Percentiles rank a stretch among this genome's conserved stretches.
Evolutionary conservation across 495 filamentous ascomycete genomes (phyloP).

Genomic region (Neurospora sp.): DNA sequence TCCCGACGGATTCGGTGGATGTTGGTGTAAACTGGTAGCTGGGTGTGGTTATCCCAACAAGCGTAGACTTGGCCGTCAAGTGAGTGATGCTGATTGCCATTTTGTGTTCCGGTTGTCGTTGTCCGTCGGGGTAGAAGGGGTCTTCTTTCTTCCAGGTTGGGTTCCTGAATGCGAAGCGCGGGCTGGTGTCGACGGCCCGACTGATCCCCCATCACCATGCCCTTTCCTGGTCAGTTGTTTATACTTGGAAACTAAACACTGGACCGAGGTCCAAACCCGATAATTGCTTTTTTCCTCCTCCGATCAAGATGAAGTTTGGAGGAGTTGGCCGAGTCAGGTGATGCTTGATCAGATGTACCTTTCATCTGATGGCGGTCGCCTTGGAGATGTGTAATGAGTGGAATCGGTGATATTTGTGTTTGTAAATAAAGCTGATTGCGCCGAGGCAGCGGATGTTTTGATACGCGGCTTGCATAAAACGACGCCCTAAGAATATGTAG

Average conservation of each 20-base stretch:
- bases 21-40: conserved; percentile 43
- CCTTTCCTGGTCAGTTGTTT: not conserved
- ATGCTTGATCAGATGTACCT: not conserved
- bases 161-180: conserved; percentile 22
- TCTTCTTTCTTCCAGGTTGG: conserved; percentile 12
- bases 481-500: not conserved
- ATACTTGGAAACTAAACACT: not conserved
- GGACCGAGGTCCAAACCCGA: not conserved
- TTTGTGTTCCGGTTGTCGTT: conserved; percentile 10
- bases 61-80: conserved; percentile 15
- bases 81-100: conserved; percentile 5
- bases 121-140: conserved; percentile 18
- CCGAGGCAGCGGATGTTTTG: not conserved
- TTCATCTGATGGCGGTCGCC: not conserved
- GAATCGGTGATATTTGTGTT: not conserved
- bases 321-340: not conserved
- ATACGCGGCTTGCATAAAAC: not conserved
- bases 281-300: not conserved
- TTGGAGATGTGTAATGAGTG: not conserved
- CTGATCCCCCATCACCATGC: conserved; percentile 5
- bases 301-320: not conserved
- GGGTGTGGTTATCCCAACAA: conserved; percentile 24
- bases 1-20: conserved; percentile 44
- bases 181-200: not conserved
- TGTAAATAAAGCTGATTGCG: not conserved